Base-by-base conservation (phyloP, 2,329 filamentous ascomycete species). In the Fusarium cyanostomum region DNA sequence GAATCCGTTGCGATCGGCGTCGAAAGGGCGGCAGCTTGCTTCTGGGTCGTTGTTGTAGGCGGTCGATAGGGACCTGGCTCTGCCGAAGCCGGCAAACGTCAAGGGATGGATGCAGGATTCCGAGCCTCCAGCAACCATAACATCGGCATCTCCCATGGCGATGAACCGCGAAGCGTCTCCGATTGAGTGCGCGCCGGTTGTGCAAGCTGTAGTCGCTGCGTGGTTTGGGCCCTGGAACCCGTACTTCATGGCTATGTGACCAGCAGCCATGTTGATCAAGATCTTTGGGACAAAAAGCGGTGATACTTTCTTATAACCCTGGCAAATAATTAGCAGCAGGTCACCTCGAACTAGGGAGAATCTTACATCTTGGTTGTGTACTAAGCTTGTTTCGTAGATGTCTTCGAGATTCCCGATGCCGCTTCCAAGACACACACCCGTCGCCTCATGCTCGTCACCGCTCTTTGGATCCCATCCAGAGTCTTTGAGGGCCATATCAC, bases 81-180 rank as follows among this genome's bases (percentile, higher is more conserved):
- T 86, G 21, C 92, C 90, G 72, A 99, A 99, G 7, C 94, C 95
- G 7, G 94, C 92, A 67, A 98, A 90, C 2, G 94, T 92, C 38
- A 99, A 83, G 9, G 95, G 95, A 73, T 99, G 94, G 53, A 99
- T 94, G 75, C 95, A 99, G 0, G 94, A 93, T 77, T 99, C 95
- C 8, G 94, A 88, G 26, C 94, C 94, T 37, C 95, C 95, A n/a
- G 95, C 93, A 8, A 99, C 79, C 93, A 99, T 98, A 52, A 98
- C 90, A 75, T 97, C 86, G 41, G 94, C 94, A 74, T 98, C 94
- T 7, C 93, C 94, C 72, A 89, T 89, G n/a, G 90, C 86, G 61
- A 99, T 94, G 74, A 97, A 92, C 15, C 94, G 88, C n/a, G 91
- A 89, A 7, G 95, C 95, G 75, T 99, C 95, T 15, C 94, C 95